phyloP scores from a whole-genome alignment of 805 yeast genomes.

The Cyberlindnera xylosilytica region DNA sequence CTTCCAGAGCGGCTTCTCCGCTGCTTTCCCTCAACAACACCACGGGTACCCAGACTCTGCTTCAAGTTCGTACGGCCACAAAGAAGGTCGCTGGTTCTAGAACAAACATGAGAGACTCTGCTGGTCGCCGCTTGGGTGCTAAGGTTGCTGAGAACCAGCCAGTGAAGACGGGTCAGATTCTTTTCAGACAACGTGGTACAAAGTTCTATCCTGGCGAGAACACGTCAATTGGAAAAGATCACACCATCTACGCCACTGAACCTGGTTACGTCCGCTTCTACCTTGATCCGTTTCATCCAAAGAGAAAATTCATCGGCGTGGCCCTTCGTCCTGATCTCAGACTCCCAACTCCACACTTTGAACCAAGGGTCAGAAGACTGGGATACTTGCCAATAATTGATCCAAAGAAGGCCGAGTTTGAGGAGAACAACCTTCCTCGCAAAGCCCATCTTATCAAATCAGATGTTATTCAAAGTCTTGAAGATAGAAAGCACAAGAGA shows the following conservation, averaged over 20 bases:
- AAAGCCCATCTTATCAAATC: constrained; percentile 61
- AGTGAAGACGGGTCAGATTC: constrained; percentile 80
- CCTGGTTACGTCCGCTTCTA: constrained; percentile 93
- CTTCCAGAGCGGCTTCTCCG: constrained; percentile 5
- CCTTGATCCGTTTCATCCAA: constrained; percentile 94
- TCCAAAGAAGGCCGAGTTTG: constrained; percentile 48
- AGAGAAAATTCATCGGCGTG: constrained; percentile 85
- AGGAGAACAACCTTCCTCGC: constrained; percentile 60
- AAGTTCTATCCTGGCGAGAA: constrained; percentile 93
- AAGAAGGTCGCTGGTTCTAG: constrained; percentile 95
- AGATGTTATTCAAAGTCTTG: constrained; percentile 39
- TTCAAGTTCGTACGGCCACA: constrained; percentile 79
- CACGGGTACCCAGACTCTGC: constrained; percentile 12
- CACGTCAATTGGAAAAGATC: constrained; percentile 87
- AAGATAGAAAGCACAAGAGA: constrained; percentile 41
- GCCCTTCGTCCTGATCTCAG: constrained; percentile 61
- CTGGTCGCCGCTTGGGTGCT: constrained; percentile 91
- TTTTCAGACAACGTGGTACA: constrained; percentile 94
- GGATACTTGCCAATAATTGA: constrained; percentile 61
- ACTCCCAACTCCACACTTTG: constrained; percentile 88
- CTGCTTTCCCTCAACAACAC: constrained; percentile 10
- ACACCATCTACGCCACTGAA: constrained; percentile 85
- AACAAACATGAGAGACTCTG: constrained; percentile 89
- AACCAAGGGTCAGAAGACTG: constrained; percentile 82
- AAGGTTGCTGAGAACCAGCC: constrained; percentile 74